Base-by-base conservation (phyloP, 192 early-diverging fungal genomes). In the Umbelopsis sp. region DNA sequence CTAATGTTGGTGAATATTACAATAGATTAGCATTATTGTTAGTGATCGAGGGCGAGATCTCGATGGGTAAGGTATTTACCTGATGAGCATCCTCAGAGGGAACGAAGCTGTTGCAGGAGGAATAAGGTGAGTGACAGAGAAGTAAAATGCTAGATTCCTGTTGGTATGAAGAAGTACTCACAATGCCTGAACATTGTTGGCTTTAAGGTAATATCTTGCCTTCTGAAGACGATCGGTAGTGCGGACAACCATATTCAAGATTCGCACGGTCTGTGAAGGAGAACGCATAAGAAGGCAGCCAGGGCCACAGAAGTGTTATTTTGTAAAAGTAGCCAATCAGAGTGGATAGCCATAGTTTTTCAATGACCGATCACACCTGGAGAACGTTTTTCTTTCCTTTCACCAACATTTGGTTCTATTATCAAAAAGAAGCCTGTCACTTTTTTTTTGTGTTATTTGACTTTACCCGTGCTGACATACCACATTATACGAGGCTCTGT, bases 81-180 rank as follows among this genome's bases (percentile, higher is more conserved):
- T 97, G 95, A 83, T 99, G 97, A 8, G 97, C 94, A 79, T 99
- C 97, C 79, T 97, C 97, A 68, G 92, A 91, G 50, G 97, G 97
- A 29, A 98, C 85, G 71, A 98, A 86, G 80, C 87, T 91, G 38
- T 88, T 71, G 84, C 53, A 77, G 47, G 45, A 50, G 67, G 29
- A 59, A 41, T 6, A 41, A 41, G 38, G 38, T 41, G 5, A 41
- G 38, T 41, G 38, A 5, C 38, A 41, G 12, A 41, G 38, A 41
- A 41, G 7, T 6, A 41, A n/a, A n/a, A 41, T 6, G 5, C 8
- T 41, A 6, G 8, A 41, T 41, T 41, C 38, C 0, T 11, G 38
- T 41, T 41, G 38, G 32, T 34, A 25, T n/a, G n/a, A 44, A 9
- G 21, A 14, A 44, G 5, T 12, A 21, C 66, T 67, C n/a, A 67